A percentile compares a stretch with the other conserved stretches of the same genome.
Evolutionary conservation across 2,329 filamentous ascomycete species (phyloP).

Genomic region (Xylariaceae sp.): DNA sequence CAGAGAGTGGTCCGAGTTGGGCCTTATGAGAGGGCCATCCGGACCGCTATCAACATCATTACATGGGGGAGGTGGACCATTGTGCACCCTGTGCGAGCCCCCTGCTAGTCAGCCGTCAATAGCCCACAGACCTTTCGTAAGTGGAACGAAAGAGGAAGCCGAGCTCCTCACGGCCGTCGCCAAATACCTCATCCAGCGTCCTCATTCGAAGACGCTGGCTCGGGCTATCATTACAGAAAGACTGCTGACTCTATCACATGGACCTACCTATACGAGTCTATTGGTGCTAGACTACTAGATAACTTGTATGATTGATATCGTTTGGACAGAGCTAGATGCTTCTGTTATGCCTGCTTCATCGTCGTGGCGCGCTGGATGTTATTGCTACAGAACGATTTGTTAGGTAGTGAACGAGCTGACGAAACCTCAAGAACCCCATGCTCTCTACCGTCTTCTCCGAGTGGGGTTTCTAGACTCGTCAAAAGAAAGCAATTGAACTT

Average conservation of each 20-base stretch:
- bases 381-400: constrained; percentile 20
- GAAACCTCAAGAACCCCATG: constrained; percentile 19
- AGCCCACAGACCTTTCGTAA: constrained; percentile 22
- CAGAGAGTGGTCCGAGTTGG: constrained; percentile 41
- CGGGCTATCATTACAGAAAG: constrained; percentile 2
- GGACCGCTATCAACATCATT: constrained; percentile 37
- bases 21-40: constrained; percentile 43
- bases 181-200: constrained; percentile 41
- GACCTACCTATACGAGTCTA: constrained; percentile 1
- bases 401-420: constrained; percentile 30
- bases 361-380: constrained; percentile 29
- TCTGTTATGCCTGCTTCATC: constrained; percentile 7
- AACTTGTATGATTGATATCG: constrained; percentile 7
- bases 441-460: constrained; percentile 28
- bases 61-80: constrained; percentile 35
- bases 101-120: constrained; percentile 40
- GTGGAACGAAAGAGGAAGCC: constrained; percentile 37
- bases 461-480: constrained; percentile 36
- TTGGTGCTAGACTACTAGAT: constrained; percentile 18
- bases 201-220: constrained; percentile 34
- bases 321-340: constrained; percentile 1
- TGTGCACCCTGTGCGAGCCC: constrained; percentile 36
- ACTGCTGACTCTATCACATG: constrained; percentile 14
- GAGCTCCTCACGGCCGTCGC: constrained; percentile 33
- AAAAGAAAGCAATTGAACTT: constrained; percentile 36